Percentiles rank a stretch among this genome's conserved stretches.
These are phyloP conservation scores for Wilcoxina mikolae DNA, from an alignment of 495 filamentous ascomycete species.

Conservation along the genomic window DNA sequence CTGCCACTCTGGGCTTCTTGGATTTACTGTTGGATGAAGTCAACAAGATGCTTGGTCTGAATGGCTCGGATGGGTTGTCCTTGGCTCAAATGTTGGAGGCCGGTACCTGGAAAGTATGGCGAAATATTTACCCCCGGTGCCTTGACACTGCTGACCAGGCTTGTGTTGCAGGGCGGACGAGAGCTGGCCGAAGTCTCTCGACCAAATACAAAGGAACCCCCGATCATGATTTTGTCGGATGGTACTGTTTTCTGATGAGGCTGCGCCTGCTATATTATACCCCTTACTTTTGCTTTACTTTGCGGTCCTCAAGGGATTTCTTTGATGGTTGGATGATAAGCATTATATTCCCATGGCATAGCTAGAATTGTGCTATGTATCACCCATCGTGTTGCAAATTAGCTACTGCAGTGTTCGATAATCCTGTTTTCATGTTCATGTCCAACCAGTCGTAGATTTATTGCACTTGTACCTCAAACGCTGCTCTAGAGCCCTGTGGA, in stretches of 20 bases:
- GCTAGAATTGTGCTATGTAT: too few relatives aligned
- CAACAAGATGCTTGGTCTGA: constrained; percentile 42
- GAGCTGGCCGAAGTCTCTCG: constrained; percentile 91
- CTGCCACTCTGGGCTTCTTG: constrained; percentile 69
- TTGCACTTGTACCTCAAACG: too few relatives aligned
- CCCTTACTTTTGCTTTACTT: background rate
- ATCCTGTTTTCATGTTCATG: too few relatives aligned
- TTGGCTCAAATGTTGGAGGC: constrained; percentile 74
- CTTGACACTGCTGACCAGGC: background rate
- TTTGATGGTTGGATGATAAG: too few relatives aligned
- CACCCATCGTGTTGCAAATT: too few relatives aligned
- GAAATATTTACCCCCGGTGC: too few relatives aligned
- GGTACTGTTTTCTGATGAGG: constrained; percentile 72
- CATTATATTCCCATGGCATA: too few relatives aligned
- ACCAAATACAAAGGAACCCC: constrained; percentile 91
- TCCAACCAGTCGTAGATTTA: too few relatives aligned
- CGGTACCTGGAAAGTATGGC: constrained; percentile 79
- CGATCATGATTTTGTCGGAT: constrained; percentile 90
- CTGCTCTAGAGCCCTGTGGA: too few relatives aligned
- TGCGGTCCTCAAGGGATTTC: background rate
- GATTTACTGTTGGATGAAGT: constrained; percentile 59
- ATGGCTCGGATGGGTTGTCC: constrained; percentile 44
- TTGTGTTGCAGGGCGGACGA: constrained; percentile 57
- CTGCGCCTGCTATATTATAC: background rate
- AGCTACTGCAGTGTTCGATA: too few relatives aligned